Percentiles rank a stretch among this genome's conserved stretches.
These are phyloP conservation scores for Haematococcus lacustris DNA, from an alignment of 139 green algal species.

Conservation along the genomic window DNA sequence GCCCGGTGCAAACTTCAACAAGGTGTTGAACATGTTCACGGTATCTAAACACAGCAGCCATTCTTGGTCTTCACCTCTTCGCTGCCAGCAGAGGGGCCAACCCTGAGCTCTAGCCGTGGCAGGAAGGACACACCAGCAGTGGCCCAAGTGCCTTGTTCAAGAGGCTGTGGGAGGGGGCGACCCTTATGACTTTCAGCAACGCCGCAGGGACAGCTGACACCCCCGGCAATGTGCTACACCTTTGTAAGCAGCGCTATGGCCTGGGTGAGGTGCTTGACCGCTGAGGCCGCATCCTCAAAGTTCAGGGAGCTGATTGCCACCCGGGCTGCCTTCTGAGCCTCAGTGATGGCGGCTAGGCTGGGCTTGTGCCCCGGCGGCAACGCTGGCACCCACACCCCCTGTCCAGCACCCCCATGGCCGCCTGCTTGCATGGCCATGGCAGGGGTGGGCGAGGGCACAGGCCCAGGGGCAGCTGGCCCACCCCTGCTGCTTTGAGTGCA, in stretches of 20 bases:
- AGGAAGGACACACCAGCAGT: too few relatives aligned
- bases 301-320: constrained; percentile 58
- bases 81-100: too few relatives aligned
- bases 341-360: constrained; percentile 19
- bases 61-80: too few relatives aligned
- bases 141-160: too few relatives aligned
- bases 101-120: too few relatives aligned
- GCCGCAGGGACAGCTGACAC: too few relatives aligned
- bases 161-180: too few relatives aligned
- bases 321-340: constrained; percentile 54
- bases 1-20: too few relatives aligned
- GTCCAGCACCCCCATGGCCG: not conserved
- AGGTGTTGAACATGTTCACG: too few relatives aligned
- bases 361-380: constrained; percentile 32
- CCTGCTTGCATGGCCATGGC: not conserved
- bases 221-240: too few relatives aligned
- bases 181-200: too few relatives aligned
- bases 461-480: not conserved
- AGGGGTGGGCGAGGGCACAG: not conserved
- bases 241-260: constrained; percentile 53
- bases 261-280: constrained; percentile 55
- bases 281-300: constrained; percentile 69
- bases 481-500: not conserved
- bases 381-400: not conserved
- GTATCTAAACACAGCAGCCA: too few relatives aligned